A percentile compares a stretch with the other conserved stretches of the same genome.
Evolutionary conservation across 2,329 filamentous ascomycete genomes (phyloP).

Genomic region (Nothopassalora personata): DNA sequence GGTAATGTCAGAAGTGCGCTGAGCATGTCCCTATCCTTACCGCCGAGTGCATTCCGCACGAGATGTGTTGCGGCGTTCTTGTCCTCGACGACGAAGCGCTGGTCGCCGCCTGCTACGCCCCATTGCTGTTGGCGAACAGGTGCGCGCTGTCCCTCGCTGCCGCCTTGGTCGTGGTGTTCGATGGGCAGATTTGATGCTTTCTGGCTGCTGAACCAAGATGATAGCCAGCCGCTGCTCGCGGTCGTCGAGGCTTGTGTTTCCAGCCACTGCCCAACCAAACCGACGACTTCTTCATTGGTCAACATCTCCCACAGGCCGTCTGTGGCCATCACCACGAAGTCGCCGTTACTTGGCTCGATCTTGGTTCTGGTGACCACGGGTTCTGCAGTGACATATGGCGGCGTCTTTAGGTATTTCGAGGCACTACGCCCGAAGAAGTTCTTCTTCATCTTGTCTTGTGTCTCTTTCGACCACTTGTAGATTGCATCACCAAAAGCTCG

Average conservation of each 20-base stretch:
- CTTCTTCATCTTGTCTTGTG: conserved; percentile 72
- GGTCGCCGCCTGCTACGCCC: conserved; percentile 69
- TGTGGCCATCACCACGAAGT: conserved; percentile 94
- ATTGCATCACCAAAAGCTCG: conserved; percentile 93
- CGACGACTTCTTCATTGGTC: conserved; percentile 95
- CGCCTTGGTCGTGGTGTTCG: conserved; percentile 54
- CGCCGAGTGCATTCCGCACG: conserved; percentile 88
- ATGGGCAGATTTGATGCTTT: conserved; percentile 59
- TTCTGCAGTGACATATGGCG: conserved; percentile 95
- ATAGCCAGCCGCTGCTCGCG: conserved; percentile 56
- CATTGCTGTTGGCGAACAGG: conserved; percentile 89
- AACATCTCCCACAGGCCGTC: conserved; percentile 99
- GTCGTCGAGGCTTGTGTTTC: conserved; percentile 59
- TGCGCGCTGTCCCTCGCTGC: conserved; percentile 65
- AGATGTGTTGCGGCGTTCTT: conserved; percentile 95
- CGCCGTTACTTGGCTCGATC: conserved; percentile 80
- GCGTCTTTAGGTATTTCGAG: conserved; percentile 74
- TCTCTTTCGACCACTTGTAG: conserved; percentile 91
- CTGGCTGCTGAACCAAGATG: conserved; percentile 59
- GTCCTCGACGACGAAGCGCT: conserved; percentile 89
- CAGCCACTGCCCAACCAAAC: conserved; percentile 93
- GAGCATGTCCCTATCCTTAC: conserved; percentile 88
- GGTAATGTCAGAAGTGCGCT: conserved; percentile 87
- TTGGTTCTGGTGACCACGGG: conserved; percentile 90
- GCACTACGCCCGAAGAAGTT: conserved; percentile 84